Conservation (phyloP, 2,329 filamentous ascomycete genomes). For the Fusarium proliferatum region DNA sequence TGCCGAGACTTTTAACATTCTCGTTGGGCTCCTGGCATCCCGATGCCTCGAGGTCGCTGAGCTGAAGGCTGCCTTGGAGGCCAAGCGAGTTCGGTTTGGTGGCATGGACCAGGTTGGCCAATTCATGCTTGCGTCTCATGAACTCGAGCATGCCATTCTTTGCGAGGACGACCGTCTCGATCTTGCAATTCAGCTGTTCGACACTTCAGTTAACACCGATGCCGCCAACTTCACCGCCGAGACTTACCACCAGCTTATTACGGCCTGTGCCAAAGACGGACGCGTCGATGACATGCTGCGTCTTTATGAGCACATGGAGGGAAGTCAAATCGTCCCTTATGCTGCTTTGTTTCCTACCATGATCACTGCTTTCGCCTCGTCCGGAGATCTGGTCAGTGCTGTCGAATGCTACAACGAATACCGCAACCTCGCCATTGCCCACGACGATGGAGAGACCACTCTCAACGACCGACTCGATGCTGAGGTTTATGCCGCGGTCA, state of each 20-base stretch:
- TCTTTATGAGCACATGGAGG: constrained; percentile 92
- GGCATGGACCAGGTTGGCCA: constrained; percentile 85
- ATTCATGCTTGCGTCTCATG: constrained; percentile 89
- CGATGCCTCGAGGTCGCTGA: constrained; percentile 82
- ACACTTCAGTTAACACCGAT: constrained; percentile 74
- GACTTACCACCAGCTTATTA: constrained; percentile 87
- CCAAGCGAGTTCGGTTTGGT: constrained; percentile 85
- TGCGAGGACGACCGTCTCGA: constrained; percentile 88
- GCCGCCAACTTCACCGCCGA: constrained; percentile 78
- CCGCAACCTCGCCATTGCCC: constrained; percentile 84
- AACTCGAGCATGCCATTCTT: constrained; percentile 87
- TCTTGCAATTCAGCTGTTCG: constrained; percentile 87
- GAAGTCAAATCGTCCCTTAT: constrained; percentile 76
- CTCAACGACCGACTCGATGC: constrained; percentile 80
- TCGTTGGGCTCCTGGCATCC: constrained; percentile 84
- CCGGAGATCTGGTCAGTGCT: constrained; percentile 84
- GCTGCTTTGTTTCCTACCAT: constrained; percentile 89
- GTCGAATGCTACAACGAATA: constrained; percentile 98
- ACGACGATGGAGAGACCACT: constrained; percentile 78
- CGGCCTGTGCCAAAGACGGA: constrained; percentile 85
- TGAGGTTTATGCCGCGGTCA: constrained; percentile 89
- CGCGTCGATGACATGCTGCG: constrained; percentile 89
- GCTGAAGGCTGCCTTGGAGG: constrained; percentile 78
- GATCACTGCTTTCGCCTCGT: constrained; percentile 91
- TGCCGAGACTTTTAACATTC: constrained; percentile 85